A percentile compares a stretch with the other conserved stretches of the same genome.
Conservation (phyloP, 306 rosid genomes). For the Trichosanthes cucumerina region DNA sequence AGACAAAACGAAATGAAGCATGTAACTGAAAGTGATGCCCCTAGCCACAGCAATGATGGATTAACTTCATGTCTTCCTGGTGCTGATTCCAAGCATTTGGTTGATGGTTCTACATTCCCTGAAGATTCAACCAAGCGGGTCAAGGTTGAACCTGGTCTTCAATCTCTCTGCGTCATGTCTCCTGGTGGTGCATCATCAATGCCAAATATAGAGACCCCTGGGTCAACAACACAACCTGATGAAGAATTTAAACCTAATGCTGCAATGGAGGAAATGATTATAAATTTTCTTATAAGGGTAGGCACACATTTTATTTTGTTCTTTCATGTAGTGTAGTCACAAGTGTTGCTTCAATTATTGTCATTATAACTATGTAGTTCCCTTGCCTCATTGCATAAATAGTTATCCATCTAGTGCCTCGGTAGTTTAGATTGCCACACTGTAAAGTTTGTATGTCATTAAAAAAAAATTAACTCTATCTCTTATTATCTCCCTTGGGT, state of each 20-base stretch:
- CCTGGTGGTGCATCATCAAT: constrained; percentile 95
- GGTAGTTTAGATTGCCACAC: neutral
- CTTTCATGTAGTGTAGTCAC: constrained; percentile 11
- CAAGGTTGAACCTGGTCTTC: constrained; percentile 96
- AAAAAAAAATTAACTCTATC: neutral
- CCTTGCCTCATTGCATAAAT: neutral
- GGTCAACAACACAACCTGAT: constrained; percentile 87
- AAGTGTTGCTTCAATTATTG: constrained; percentile 7
- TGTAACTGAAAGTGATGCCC: constrained; percentile 56
- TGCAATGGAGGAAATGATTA: constrained; percentile 99
- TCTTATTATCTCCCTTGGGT: neutral
- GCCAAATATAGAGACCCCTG: constrained; percentile 88
- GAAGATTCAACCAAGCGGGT: constrained; percentile 89
- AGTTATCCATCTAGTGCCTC: neutral
- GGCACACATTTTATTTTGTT: constrained; percentile 26
- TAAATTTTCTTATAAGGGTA: constrained; percentile 92
- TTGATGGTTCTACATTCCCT: constrained; percentile 76
- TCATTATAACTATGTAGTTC: neutral
- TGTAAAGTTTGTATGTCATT: neutral
- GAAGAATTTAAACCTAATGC: constrained; percentile 99
- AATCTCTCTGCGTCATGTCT: constrained; percentile 81
- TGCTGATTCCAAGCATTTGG: constrained; percentile 61
- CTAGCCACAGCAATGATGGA: constrained; percentile 54
- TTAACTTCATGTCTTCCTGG: constrained; percentile 49
- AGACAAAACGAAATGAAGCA: constrained; percentile 89